Percentiles rank a stretch among this genome's conserved stretches.
Conservation (phyloP, 169 alveolate species). For the Plasmodium inui region DNA sequence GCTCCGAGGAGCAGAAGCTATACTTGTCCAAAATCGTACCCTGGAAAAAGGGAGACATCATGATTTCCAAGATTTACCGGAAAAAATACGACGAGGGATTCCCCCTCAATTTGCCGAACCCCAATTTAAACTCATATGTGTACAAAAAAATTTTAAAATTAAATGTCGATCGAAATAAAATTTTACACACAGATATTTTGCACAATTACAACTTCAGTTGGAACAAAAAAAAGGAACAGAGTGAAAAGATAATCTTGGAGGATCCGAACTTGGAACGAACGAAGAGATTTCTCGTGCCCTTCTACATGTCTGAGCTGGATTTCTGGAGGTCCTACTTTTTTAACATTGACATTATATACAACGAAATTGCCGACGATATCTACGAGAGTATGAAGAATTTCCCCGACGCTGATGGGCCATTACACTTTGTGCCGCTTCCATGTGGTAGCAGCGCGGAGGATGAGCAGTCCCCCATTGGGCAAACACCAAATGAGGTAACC, state of each 20-base stretch:
- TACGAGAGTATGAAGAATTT: slow-evolving; percentile 13
- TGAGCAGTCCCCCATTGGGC: background rate
- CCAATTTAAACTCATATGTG: slow-evolving; percentile 19
- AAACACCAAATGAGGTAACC: background rate
- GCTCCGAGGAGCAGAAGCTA: background rate
- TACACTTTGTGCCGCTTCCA: background rate
- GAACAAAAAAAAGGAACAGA: slow-evolving; percentile 69
- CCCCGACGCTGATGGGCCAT: background rate
- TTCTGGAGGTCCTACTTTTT: slow-evolving; percentile 73
- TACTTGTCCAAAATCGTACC: slow-evolving; percentile 66
- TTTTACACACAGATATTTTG: slow-evolving; percentile 36
- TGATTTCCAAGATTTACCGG: slow-evolving; percentile 72
- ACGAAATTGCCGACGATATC: slow-evolving; percentile 66
- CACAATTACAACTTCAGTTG: slow-evolving; percentile 67
- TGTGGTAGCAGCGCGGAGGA: background rate
- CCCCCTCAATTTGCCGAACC: slow-evolving; percentile 53
- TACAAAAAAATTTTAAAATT: slow-evolving; percentile 61
- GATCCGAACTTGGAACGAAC: slow-evolving; percentile 29
- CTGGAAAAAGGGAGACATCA: slow-evolving; percentile 76
- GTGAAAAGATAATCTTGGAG: slow-evolving; percentile 45
- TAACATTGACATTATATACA: slow-evolving; percentile 66
- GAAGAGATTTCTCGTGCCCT: slow-evolving; percentile 53
- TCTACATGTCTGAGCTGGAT: slow-evolving; percentile 41
- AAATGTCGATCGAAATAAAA: slow-evolving; percentile 57
- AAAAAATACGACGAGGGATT: slow-evolving; percentile 54